These are phyloP conservation scores for Neurospora sp. DNA, from an alignment of 495 filamentous ascomycete species.

Conservation along the genomic window DNA sequence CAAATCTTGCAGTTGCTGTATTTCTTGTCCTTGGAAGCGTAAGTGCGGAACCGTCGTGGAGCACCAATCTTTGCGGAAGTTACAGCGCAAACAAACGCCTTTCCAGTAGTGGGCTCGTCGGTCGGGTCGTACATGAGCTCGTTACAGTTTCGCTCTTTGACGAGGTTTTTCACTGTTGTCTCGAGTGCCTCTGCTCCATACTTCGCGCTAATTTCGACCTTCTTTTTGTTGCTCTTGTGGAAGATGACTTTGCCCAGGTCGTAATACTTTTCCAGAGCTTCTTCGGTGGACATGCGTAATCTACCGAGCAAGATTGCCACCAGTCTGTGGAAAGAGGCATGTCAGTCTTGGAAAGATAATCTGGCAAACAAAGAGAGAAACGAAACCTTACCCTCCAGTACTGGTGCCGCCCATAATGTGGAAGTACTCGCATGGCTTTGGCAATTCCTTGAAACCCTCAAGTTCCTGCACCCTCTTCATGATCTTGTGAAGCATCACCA, in stretches of 20 bases:
- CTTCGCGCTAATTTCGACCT: not conserved
- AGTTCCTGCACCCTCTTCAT: constrained; percentile 28
- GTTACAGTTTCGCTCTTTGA: not conserved
- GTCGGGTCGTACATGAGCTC: not conserved
- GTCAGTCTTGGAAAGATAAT: not conserved
- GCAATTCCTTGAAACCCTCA: constrained; percentile 24
- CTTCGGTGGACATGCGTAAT: too few species aligned
- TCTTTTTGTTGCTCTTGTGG: not conserved
- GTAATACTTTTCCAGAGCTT: not conserved
- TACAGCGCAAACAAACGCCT: not conserved
- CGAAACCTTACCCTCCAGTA: constrained; percentile 6
- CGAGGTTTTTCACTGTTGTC: not conserved
- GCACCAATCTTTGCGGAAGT: not conserved
- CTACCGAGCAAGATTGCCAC: too few species aligned
- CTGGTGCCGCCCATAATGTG: constrained; percentile 26
- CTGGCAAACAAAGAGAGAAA: too few species aligned
- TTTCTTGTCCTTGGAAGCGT: not conserved
- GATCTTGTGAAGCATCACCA: constrained; percentile 41
- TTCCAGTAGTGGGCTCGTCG: not conserved
- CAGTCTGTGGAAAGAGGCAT: not conserved
- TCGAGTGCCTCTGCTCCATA: not conserved
- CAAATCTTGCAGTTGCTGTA: constrained; percentile 3
- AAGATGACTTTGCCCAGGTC: not conserved
- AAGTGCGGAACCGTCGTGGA: not conserved
- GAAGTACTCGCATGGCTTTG: constrained; percentile 41